Conservation (phyloP, 2,329 filamentous ascomycete genomes). For the Clarireedia paspali region DNA sequence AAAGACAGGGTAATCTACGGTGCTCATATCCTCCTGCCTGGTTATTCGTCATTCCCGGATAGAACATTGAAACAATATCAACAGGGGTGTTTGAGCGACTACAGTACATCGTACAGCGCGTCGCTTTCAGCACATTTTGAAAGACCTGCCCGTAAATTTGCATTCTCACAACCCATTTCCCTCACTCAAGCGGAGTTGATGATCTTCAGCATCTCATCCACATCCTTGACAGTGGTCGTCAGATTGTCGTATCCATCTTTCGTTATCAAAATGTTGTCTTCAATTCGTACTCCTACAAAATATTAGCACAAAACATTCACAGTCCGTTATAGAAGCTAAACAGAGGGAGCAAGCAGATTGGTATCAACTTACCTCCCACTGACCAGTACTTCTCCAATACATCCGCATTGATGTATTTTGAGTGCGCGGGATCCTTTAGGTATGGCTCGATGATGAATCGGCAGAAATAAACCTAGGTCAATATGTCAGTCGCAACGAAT, state of each 20-base stretch:
- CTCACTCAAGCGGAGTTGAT: conserved; percentile 17
- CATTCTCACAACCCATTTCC: not conserved
- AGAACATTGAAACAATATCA: too few species aligned
- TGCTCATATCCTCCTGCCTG: too few species aligned
- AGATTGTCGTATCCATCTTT: conserved; percentile 62
- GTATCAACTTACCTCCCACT: conserved; percentile 48
- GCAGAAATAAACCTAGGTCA: conserved; percentile 74
- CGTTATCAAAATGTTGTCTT: conserved; percentile 69
- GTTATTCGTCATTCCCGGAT: too few species aligned
- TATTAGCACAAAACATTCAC: too few species aligned
- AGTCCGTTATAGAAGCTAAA: not conserved
- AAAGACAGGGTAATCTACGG: too few species aligned
- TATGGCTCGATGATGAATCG: conserved; percentile 80
- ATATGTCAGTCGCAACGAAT: not conserved
- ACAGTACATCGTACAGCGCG: too few species aligned
- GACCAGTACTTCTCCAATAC: conserved; percentile 76
- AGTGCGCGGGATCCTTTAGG: conserved; percentile 62
- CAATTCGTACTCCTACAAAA: conserved; percentile 44
- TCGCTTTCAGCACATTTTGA: not conserved
- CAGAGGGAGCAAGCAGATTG: not conserved
- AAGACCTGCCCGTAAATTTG: not conserved
- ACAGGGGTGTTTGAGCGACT: too few species aligned
- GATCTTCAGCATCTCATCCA: conserved; percentile 41
- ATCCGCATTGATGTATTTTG: conserved; percentile 65
- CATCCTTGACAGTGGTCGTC: conserved; percentile 63